Evolutionary conservation across 805 yeast species (phyloP).

Genomic region (Zygotorulaspora danielsina): DNA sequence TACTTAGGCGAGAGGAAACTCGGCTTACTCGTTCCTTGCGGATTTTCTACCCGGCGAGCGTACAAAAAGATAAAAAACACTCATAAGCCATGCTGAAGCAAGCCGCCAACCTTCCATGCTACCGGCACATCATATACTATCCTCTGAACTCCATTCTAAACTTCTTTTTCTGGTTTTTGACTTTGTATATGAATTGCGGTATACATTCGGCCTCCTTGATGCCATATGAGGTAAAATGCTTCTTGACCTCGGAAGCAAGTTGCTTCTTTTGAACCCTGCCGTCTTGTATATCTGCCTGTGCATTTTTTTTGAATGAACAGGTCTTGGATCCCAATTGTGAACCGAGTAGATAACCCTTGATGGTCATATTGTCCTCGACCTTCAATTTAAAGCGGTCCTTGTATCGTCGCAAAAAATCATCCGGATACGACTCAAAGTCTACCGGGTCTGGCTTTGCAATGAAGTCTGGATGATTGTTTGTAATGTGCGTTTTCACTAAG

Average conservation of each 20-base stretch:
- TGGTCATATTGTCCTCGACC: constrained; percentile 56
- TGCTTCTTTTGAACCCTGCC: constrained; percentile 55
- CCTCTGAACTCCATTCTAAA: constrained; percentile 39
- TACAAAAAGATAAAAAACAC: not conserved
- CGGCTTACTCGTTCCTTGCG: constrained; percentile 1
- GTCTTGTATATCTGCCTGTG: constrained; percentile 18
- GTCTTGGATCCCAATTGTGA: constrained; percentile 74
- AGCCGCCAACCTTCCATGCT: too few relatives aligned
- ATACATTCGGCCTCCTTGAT: constrained; percentile 81
- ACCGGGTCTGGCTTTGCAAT: constrained; percentile 49
- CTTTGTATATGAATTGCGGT: constrained; percentile 83
- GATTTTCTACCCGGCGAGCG: not conserved
- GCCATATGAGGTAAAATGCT: constrained; percentile 58
- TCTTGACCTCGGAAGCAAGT: constrained; percentile 55
- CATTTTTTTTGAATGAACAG: constrained; percentile 29
- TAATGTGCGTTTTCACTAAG: constrained; percentile 59
- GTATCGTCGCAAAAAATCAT: constrained; percentile 64
- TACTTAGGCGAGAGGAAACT: not conserved
- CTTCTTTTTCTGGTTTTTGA: constrained; percentile 58
- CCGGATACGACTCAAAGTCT: constrained; percentile 65
- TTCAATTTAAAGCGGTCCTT: constrained; percentile 53
- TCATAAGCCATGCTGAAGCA: too few relatives aligned
- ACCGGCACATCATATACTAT: too few relatives aligned
- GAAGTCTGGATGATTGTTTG: constrained; percentile 69
- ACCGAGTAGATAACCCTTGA: constrained; percentile 65